Evolutionary conservation across 208 protist species (phyloP).

Genomic region (Leptomonas seymouri): DNA sequence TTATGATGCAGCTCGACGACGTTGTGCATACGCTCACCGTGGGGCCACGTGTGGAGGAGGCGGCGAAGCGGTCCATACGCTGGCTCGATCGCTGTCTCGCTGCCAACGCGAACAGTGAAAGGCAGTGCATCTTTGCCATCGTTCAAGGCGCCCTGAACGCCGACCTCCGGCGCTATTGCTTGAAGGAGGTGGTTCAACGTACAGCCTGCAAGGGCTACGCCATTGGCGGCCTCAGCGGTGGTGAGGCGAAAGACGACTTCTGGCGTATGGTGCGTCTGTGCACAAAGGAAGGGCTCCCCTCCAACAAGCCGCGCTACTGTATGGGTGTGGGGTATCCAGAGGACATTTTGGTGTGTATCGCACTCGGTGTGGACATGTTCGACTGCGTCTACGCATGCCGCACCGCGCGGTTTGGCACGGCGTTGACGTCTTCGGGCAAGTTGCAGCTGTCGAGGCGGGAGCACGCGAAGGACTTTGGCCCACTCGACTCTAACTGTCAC

Average conservation of each 20-base stretch:
- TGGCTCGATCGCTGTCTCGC: conserved; percentile 98
- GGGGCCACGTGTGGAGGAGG: conserved; percentile 95
- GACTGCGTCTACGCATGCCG: conserved; percentile 99
- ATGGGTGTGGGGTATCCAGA: conserved; percentile 99
- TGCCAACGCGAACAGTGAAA: conserved; percentile 91
- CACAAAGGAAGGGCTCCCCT: conserved; percentile 83
- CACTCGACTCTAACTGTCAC: conserved; percentile 87
- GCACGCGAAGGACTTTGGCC: conserved; percentile 74
- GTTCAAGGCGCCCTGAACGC: conserved; percentile 97
- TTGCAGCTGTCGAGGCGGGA: conserved; percentile 78
- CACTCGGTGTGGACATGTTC: conserved; percentile 99
- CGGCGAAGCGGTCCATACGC: conserved; percentile 94
- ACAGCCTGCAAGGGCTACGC: conserved; percentile 96
- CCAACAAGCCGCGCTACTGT: conserved; percentile 96
- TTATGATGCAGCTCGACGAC: conserved; percentile 99
- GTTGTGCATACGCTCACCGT: conserved; percentile 93
- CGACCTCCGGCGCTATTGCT: conserved; percentile 88
- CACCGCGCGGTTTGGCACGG: conserved; percentile 97
- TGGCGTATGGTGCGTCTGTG: conserved; percentile 95
- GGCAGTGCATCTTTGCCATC: conserved; percentile 99
- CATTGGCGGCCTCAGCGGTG: conserved; percentile 98
- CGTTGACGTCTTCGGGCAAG: conserved; percentile 86
- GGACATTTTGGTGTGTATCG: conserved; percentile 98
- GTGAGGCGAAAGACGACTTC: conserved; percentile 98
- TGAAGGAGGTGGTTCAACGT: conserved; percentile 94